A percentile compares a stretch with the other conserved stretches of the same genome.
Conservation (phyloP, 2,329 filamentous ascomycete genomes). For the Clathrospora elynae region DNA sequence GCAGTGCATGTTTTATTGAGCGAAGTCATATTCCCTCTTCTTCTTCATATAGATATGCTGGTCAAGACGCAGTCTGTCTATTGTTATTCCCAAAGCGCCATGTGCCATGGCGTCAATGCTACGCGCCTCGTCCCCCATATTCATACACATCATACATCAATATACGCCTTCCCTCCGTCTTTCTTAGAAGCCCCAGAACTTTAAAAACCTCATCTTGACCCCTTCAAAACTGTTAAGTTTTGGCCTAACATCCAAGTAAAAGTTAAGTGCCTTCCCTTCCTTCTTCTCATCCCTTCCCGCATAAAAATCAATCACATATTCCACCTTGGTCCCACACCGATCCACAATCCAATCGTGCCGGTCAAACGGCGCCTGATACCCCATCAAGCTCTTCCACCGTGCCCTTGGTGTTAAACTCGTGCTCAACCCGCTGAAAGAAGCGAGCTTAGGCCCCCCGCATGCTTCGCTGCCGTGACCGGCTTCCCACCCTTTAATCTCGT, state of each 20-base stretch:
- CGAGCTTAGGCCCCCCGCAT: constrained; percentile 79
- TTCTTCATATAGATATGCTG: constrained; percentile 1
- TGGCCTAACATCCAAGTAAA: constrained; percentile 68
- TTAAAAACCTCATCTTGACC: constrained; percentile 60
- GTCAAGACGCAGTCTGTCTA: not conserved
- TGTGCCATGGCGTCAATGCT: not conserved
- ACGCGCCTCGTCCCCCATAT: not conserved
- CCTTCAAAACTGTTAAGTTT: constrained; percentile 69
- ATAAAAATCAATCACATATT: constrained; percentile 99
- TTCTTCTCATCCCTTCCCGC: constrained; percentile 65
- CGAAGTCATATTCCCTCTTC: not conserved
- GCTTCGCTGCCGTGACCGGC: constrained; percentile 63
- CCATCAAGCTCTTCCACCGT: constrained; percentile 78
- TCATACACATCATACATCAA: not conserved
- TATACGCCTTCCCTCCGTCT: not conserved
- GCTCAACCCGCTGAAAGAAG: constrained; percentile 76
- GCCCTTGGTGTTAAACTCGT: constrained; percentile 77
- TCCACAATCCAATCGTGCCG: constrained; percentile 97
- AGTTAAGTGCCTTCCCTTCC: constrained; percentile 59
- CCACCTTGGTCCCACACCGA: constrained; percentile 80
- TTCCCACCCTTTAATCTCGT: constrained; percentile 90
- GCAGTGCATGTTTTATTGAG: not conserved
- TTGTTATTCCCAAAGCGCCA: not conserved
- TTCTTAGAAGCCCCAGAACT: constrained; percentile 53
- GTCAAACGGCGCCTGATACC: constrained; percentile 93